Conservation (phyloP, 1,284 basidiomycete genomes). For the Marasmius sp. region DNA sequence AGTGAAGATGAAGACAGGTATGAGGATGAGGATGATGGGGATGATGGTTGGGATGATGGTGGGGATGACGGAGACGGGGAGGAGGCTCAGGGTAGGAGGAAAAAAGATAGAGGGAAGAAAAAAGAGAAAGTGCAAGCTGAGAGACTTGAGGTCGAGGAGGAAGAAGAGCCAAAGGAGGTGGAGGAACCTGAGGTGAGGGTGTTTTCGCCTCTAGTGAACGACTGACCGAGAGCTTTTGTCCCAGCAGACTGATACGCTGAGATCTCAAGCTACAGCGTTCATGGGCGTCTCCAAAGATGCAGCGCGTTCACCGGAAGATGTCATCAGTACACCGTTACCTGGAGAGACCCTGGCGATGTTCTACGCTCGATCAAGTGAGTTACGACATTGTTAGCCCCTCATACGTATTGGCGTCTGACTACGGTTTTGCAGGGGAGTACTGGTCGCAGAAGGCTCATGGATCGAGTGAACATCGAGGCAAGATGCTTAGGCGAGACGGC, state of each 20-base stretch:
- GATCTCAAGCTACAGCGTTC: slow-evolving; percentile 66
- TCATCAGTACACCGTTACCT: slow-evolving; percentile 80
- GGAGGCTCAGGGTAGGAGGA: slow-evolving; percentile 24
- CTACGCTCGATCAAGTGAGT: slow-evolving; percentile 77
- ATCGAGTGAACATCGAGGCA: slow-evolving; percentile 70
- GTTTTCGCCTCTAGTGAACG: no score
- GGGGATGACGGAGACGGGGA: slow-evolving; percentile 30
- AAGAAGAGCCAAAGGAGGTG: slow-evolving; percentile 21
- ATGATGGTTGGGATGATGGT: slow-evolving; percentile 25
- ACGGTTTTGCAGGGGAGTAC: slow-evolving; percentile 55
- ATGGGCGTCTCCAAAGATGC: slow-evolving; percentile 73
- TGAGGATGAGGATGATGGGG: slow-evolving; percentile 43
- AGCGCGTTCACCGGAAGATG: slow-evolving; percentile 67
- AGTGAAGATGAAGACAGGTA: slow-evolving; percentile 47
- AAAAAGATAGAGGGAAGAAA: slow-evolving; percentile 20
- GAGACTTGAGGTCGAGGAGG: slow-evolving; percentile 24
- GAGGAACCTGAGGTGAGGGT: background rate
- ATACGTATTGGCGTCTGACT: background rate
- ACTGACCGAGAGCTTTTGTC: background rate
- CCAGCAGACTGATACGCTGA: slow-evolving; percentile 40
- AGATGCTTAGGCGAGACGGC: slow-evolving; percentile 77
- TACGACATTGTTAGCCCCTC: background rate
- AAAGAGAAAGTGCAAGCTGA: slow-evolving; percentile 14
- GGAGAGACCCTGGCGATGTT: slow-evolving; percentile 88
- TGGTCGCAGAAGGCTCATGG: slow-evolving; percentile 79